Percentiles rank a stretch among this genome's conserved stretches.
Conservation (phyloP, 2,329 filamentous ascomycete species). For the Nigrospora osmanthi region DNA sequence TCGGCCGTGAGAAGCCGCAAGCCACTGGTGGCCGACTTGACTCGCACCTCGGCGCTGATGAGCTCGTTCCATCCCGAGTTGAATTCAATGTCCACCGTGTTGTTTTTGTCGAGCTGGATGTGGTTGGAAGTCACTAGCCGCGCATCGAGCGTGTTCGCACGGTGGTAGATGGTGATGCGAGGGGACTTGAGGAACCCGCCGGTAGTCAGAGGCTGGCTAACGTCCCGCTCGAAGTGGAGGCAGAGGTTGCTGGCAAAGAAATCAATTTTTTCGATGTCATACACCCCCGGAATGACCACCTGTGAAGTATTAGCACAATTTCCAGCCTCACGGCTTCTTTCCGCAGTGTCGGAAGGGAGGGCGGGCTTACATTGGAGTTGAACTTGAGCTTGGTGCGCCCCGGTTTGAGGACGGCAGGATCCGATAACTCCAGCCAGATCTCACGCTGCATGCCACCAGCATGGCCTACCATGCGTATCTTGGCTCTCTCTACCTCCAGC, state of each 20-base stretch:
- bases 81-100: constrained; percentile 67
- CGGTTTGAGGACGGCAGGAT: constrained; percentile 39
- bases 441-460: constrained; percentile 54
- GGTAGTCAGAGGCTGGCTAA: constrained; percentile 35
- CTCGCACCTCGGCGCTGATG: constrained; percentile 47
- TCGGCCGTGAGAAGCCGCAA: constrained; percentile 56
- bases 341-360: not conserved
- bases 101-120: constrained; percentile 73
- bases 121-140: constrained; percentile 58
- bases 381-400: constrained; percentile 42
- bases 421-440: constrained; percentile 51
- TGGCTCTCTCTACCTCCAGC: constrained; percentile 57
- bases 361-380: constrained; percentile 31
- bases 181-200: constrained; percentile 48
- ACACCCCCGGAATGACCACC: constrained; percentile 64
- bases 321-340: not conserved
- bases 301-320: constrained; percentile 32
- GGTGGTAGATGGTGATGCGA: constrained; percentile 67
- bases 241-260: constrained; percentile 56
- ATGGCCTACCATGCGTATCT: constrained; percentile 53
- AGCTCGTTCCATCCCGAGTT: constrained; percentile 68
- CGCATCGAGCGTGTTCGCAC: constrained; percentile 59
- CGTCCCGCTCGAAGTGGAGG: constrained; percentile 57
- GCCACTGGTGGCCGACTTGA: constrained; percentile 59
- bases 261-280: constrained; percentile 65